A percentile compares a stretch with the other conserved stretches of the same genome.
These are phyloP conservation scores for Pythium vanterpoolii DNA, from an alignment of 352 stramenopile genomes.

Conservation along the genomic window DNA sequence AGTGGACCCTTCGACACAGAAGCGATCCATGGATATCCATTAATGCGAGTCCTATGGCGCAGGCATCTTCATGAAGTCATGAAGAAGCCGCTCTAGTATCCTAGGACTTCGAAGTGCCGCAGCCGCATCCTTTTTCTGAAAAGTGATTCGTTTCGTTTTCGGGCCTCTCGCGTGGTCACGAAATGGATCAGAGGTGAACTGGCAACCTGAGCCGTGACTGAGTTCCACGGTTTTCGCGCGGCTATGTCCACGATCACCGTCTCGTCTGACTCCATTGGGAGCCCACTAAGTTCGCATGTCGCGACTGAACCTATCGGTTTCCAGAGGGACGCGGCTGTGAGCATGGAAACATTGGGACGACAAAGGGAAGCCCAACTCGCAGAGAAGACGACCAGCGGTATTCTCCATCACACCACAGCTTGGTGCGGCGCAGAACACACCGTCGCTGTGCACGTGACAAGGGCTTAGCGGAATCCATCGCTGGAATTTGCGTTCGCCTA, in stretches of 20 bases:
- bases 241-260: neutral
- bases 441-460: neutral
- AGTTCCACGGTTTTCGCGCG: neutral
- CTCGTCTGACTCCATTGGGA: neutral
- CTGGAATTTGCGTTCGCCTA: too few species aligned
- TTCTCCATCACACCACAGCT: neutral
- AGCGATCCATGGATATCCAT: too few species aligned
- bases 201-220: neutral
- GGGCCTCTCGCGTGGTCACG: too few species aligned
- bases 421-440: neutral
- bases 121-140: too few species aligned
- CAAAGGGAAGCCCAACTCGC: neutral
- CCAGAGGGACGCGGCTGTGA: constrained; percentile 8
- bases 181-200: too few species aligned
- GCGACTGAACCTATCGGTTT: constrained; percentile 23
- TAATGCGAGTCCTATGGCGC: too few species aligned
- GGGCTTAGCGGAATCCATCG: neutral
- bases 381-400: neutral
- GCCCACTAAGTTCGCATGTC: constrained; percentile 19
- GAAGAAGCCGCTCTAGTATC: too few species aligned
- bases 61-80: too few species aligned
- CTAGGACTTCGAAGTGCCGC: too few species aligned
- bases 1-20: too few species aligned
- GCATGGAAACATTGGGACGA: constrained; percentile 5
- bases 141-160: too few species aligned